Base-by-base conservation (phyloP, 352 stramenopile genomes). In the Globisporangium iwayamae region DNA sequence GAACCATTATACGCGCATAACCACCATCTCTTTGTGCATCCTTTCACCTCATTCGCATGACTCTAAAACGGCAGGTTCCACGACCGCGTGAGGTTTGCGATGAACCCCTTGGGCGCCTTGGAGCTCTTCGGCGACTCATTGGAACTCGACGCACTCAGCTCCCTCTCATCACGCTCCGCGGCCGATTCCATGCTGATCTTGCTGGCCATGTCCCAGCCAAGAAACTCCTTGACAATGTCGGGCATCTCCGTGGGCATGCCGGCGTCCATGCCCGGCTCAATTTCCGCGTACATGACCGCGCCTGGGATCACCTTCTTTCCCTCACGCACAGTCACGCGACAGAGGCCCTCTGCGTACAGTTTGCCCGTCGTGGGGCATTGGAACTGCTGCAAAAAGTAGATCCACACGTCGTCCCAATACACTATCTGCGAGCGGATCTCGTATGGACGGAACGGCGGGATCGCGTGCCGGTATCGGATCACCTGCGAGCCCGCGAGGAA, bases 341-440 rank as follows among this genome's bases (percentile, higher is more conserved):
- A 74, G 14, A 87, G 65, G 0, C 76, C 79, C 56, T 89, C 80
- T 10, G 80, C 80, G 53, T 76, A 87, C 20, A 87, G 50, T 52
- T 78, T 85, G 43, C 76, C 76, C 9, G 67, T 83, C 9, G 30
- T 67, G 9, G 75, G 78, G 45, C 82, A 84, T 41, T 84, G 69
- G 59, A 89, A 87, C 36, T 74, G 71, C 20, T 90, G 79, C 47
- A 83, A 56, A n/a, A 90, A 62, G 65, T 86, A 90, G 56, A 85
- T 75, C 79, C 79, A 89, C 32, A 67, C 55, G 30, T 87, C 79
- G 60, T 90, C 81, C 64, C 69, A 81, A 57, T 82, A 78, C 28
- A 83, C 66, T 47, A 89, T 60, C 45, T 76, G 64, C 36, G 81
- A 79, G 62, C 74, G 79, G 51, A 90, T 77, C 63, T 90, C 79